Percentiles rank a stretch among this genome's conserved stretches.
Evolutionary conservation across 2,329 filamentous ascomycete genomes (phyloP).

Genomic region (Clarireedia homoeocarpa): DNA sequence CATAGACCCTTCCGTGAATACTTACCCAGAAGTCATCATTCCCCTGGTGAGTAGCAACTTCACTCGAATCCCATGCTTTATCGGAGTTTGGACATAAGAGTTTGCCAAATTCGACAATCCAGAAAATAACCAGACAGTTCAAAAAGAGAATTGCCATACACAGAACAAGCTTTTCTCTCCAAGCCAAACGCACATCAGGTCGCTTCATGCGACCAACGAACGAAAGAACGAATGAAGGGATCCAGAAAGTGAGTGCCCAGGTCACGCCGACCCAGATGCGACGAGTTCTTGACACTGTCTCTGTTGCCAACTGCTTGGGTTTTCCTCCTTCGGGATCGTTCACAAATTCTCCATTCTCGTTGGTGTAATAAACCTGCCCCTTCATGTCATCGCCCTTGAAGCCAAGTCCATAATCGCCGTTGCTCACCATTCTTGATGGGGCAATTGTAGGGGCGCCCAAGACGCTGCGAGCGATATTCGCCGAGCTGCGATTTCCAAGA

Average conservation of each 20-base stretch:
- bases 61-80: conserved; percentile 71
- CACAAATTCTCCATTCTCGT: conserved; percentile 56
- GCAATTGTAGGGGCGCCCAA: conserved; percentile 52
- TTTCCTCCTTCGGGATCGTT: conserved; percentile 73
- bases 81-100: conserved; percentile 85
- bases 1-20: conserved; percentile 83
- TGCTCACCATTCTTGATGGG: conserved; percentile 47
- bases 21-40: conserved; percentile 77
- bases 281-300: conserved; percentile 53
- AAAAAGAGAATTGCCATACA: conserved; percentile 72
- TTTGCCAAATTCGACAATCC: conserved; percentile 79
- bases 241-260: conserved; percentile 88
- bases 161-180: conserved; percentile 89
- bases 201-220: conserved; percentile 90
- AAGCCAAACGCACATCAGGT: conserved; percentile 92
- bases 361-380: conserved; percentile 66
- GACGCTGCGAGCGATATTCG: conserved; percentile 37
- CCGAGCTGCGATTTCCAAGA: conserved; percentile 32
- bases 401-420: conserved; percentile 85
- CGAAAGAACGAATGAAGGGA: conserved; percentile 77
- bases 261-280: conserved; percentile 75
- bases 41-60: conserved; percentile 66
- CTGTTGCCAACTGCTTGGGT: conserved; percentile 67
- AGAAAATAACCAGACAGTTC: conserved; percentile 80
- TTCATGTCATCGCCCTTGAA: conserved; percentile 73